Percentiles rank a stretch among this genome's conserved stretches.
Evolutionary conservation across 1,139 yeast species (phyloP).

Genomic region (Debaryomyces psychrophilus): DNA sequence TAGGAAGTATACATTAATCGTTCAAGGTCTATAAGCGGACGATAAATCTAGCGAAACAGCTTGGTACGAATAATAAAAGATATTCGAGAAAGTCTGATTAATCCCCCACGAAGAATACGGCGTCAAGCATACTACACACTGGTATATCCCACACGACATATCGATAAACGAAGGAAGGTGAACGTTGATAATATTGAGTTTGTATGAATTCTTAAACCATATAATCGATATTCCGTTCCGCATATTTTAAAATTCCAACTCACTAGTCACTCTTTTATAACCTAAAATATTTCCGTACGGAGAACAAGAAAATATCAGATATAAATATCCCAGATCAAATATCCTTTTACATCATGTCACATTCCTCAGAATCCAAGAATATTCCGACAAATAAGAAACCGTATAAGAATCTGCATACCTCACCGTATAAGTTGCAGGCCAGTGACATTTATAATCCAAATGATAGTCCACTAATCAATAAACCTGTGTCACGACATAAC

Average conservation of each 20-base stretch:
- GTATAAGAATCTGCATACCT: conserved; percentile 9
- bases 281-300: conserved; percentile 5
- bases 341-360: conserved; percentile 3
- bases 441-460: conserved; percentile 9
- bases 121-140: neutral
- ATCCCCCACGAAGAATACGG: neutral
- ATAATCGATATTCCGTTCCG: conserved; percentile 5
- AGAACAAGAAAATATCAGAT: neutral
- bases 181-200: conserved; percentile 2
- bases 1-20: neutral
- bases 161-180: neutral
- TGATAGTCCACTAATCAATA: conserved; percentile 9
- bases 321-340: neutral
- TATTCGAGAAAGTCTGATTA: no score
- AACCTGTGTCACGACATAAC: neutral
- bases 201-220: conserved; percentile 6
- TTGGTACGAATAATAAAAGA: neutral
- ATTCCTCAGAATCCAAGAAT: conserved; percentile 10
- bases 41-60: neutral
- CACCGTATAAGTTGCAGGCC: conserved; percentile 14
- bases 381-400: conserved; percentile 15
- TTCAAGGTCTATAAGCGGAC: neutral
- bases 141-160: neutral
- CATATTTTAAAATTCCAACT: conserved; percentile 17
- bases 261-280: conserved; percentile 19